These are phyloP conservation scores for Fusarium pseudocircinatum DNA, from an alignment of 2,329 filamentous ascomycete species.

Conservation along the genomic window DNA sequence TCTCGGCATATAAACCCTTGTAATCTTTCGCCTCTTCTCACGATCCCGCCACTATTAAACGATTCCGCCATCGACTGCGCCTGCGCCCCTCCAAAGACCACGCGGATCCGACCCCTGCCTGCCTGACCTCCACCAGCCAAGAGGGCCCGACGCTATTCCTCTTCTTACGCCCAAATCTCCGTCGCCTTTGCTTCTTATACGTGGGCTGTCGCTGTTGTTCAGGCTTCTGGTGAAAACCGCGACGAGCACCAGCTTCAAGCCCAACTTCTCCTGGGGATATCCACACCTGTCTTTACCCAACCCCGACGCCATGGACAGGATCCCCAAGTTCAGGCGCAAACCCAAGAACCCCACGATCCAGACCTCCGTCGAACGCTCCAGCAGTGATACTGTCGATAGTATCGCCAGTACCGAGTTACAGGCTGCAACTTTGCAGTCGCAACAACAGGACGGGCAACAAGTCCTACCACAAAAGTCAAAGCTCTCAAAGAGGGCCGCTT, in stretches of 20 bases:
- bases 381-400: slow-evolving; percentile 43
- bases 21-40: slow-evolving; percentile 7
- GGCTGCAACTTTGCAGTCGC: slow-evolving; percentile 34
- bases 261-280: slow-evolving; percentile 20
- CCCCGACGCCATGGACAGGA: slow-evolving; percentile 51
- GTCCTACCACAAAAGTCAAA: slow-evolving; percentile 35
- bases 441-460: slow-evolving; percentile 30
- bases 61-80: slow-evolving; percentile 19
- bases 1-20: not conserved
- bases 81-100: slow-evolving; percentile 33
- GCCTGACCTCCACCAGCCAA: slow-evolving; percentile 36
- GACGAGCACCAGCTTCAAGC: slow-evolving; percentile 22
- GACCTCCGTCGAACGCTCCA: slow-evolving; percentile 51
- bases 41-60: slow-evolving; percentile 22
- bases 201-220: slow-evolving; percentile 19
- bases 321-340: slow-evolving; percentile 56
- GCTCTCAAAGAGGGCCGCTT: slow-evolving; percentile 50
- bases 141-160: slow-evolving; percentile 35
- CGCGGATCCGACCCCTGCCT: slow-evolving; percentile 37
- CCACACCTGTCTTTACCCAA: slow-evolving; percentile 16
- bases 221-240: slow-evolving; percentile 12
- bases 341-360: slow-evolving; percentile 56
- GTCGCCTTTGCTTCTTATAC: slow-evolving; percentile 22
- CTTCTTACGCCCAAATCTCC: slow-evolving; percentile 35
- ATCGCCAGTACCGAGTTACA: slow-evolving; percentile 41